Percentiles rank a stretch among this genome's conserved stretches.
phyloP scores from a whole-genome alignment of 768 basidiomycete species.

The Rhizopogon vulgaris region DNA sequence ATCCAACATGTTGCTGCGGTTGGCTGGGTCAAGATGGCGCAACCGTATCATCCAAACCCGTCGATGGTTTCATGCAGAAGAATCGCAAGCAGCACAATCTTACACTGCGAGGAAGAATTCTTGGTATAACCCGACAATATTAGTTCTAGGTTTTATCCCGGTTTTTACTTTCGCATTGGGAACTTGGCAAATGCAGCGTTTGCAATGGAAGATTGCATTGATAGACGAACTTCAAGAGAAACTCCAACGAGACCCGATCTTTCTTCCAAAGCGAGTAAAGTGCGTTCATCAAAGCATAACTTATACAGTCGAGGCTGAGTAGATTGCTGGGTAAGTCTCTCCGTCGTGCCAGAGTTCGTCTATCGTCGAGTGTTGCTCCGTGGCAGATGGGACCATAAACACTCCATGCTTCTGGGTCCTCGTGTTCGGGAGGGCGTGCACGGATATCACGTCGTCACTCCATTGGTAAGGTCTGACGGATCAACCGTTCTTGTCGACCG shows the following conservation, averaged over 20 bases:
- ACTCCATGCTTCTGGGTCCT: constrained; percentile 77
- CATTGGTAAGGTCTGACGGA: constrained; percentile 72
- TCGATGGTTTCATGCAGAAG: constrained; percentile 12
- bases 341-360: constrained; percentile 80
- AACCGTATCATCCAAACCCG: constrained; percentile 3
- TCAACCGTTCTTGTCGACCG: constrained; percentile 88
- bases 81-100: constrained; percentile 28
- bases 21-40: constrained; percentile 4
- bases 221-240: constrained; percentile 94
- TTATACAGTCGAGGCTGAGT: constrained; percentile 13
- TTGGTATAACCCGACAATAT: constrained; percentile 63
- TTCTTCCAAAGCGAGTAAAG: constrained; percentile 84
- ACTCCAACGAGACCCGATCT: constrained; percentile 69
- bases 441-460: constrained; percentile 86
- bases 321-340: constrained; percentile 38
- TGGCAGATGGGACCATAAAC: constrained; percentile 76
- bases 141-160: constrained; percentile 80
- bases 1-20: background rate
- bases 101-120: constrained; percentile 57
- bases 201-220: constrained; percentile 91
- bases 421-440: constrained; percentile 83
- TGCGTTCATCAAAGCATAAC: constrained; percentile 32
- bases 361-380: constrained; percentile 78
- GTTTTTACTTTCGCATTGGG: constrained; percentile 88
- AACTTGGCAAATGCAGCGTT: constrained; percentile 87